Base-by-base conservation (phyloP, 192 early-diverging fungal species). In the Coemansia guatemalensis region DNA sequence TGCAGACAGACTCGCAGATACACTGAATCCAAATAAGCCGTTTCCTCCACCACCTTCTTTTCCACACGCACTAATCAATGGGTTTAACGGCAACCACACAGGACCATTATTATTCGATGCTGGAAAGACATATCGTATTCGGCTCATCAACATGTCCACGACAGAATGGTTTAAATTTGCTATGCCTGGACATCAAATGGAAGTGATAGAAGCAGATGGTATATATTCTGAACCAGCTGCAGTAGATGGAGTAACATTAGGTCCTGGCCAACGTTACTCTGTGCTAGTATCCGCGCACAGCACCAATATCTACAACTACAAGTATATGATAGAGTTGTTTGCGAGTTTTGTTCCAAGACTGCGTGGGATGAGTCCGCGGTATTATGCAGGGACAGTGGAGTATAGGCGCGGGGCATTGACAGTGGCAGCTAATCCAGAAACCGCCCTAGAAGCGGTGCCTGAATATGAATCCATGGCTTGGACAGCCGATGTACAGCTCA, bases 21-120 rank as follows among this genome's bases (percentile, higher is more conserved):
- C 71, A 54, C 69, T 57, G 51, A 57, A 62, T 69, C 84, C 61
- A 63, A 62, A 32, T 65, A 79, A 41, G 71, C 76, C 58, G 22
- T 61, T 52, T 30, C 32, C 50, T 9, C 48, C 47, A 3, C 56
- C 57, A n/a, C 11, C 53, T 8, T 23, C 47, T 0, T 58, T 33
- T 11, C 48, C 60, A 1, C 21, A 27, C 14, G 51, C 51, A 7
- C 62, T 71, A 1, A 60, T 71, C 29, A 71, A 71, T 18, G 69
- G 62, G n/a, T 11, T 50, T 21, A 41, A 60, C 18, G 62, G 58
- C 14, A 56, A 62, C 29, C 1, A 47, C n/a, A 60, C 58, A 8
- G 50, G 35, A 26, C 57, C 62, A 0, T 47, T 71, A 0, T 11
- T 1, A 2, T 71, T 71, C 29, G 8, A 23, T 9, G 51, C 56